Evolutionary conservation across 1,284 basidiomycete genomes (phyloP).

Genomic region (Cutaneotrichosporon curvatum): DNA sequence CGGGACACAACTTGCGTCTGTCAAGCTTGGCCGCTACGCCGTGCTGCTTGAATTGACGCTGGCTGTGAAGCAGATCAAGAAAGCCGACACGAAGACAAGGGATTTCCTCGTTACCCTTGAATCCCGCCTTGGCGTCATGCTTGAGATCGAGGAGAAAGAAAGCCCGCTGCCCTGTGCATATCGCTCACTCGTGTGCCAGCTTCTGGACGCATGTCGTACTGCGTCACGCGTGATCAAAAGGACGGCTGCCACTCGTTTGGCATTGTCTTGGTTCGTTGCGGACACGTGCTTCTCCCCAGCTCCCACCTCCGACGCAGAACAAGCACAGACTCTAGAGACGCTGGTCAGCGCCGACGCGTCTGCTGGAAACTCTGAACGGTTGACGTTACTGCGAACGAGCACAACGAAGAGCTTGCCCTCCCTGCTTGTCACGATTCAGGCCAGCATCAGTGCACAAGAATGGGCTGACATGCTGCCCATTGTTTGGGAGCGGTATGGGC

Average conservation of each 20-base stretch:
- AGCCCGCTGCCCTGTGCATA: slow-evolving; percentile 23
- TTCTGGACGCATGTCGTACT: slow-evolving; percentile 22
- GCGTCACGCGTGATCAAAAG: slow-evolving; percentile 12
- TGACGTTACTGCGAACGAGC: no score
- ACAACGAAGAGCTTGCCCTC: neutral
- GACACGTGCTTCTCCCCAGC: neutral
- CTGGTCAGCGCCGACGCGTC: neutral
- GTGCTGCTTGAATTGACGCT: slow-evolving; percentile 55
- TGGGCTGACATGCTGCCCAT: slow-evolving; percentile 27
- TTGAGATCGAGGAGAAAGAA: slow-evolving; percentile 56
- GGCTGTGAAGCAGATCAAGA: slow-evolving; percentile 7
- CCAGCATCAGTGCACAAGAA: slow-evolving; percentile 23
- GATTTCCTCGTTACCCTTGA: slow-evolving; percentile 57
- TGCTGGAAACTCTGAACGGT: neutral
- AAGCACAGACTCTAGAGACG: no score
- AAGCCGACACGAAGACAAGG: slow-evolving; percentile 6
- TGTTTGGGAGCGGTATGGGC: slow-evolving; percentile 26
- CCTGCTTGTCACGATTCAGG: slow-evolving; percentile 27
- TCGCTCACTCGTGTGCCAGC: slow-evolving; percentile 24
- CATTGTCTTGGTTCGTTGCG: slow-evolving; percentile 8
- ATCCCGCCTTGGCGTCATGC: slow-evolving; percentile 53
- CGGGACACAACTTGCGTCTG: slow-evolving; percentile 26
- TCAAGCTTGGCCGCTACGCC: slow-evolving; percentile 60
- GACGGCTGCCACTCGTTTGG: slow-evolving; percentile 7
- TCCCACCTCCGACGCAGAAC: neutral